Conservation (phyloP, 352 stramenopile genomes). For the Globisporangium mamillatum region DNA sequence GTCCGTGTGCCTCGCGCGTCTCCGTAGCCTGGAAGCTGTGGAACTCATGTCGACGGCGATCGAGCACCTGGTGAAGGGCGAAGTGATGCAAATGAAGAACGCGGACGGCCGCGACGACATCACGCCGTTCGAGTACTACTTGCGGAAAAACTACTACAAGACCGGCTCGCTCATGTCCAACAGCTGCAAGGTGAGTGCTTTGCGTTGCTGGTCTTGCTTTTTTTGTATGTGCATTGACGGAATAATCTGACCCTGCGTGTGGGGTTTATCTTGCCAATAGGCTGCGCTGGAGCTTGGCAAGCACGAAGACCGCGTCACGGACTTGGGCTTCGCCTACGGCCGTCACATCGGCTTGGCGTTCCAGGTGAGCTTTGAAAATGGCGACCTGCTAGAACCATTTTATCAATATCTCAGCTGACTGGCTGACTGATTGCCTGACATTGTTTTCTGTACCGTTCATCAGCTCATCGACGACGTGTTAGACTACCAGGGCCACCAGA, state of each 20-base stretch:
- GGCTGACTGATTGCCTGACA: not conserved
- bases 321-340: conserved; percentile 94
- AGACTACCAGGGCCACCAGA: conserved; percentile 95
- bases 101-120: conserved; percentile 60
- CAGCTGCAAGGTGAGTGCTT: conserved; percentile 75
- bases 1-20: conserved; percentile 92
- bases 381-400: not conserved
- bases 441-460: not conserved
- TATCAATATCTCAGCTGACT: not conserved
- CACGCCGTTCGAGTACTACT: conserved; percentile 93
- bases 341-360: conserved; percentile 98
- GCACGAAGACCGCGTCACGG: conserved; percentile 79
- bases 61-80: conserved; percentile 98
- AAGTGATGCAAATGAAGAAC: conserved; percentile 99
- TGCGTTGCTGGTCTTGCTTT: no score
- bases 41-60: conserved; percentile 98
- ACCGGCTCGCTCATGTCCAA: conserved; percentile 99
- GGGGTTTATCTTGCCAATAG: conserved; percentile 7
- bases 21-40: conserved; percentile 94
- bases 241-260: not conserved
- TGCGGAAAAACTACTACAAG: conserved; percentile 99
- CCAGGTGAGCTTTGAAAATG: conserved; percentile 70
- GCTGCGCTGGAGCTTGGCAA: conserved; percentile 92
- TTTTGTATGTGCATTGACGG: not conserved
- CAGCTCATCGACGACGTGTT: conserved; percentile 97